Evolutionary conservation across 164 flowering plant species (phyloP), one percentile per base, ranked within the genome.

Genomic region (Warburgia ugandensis): DNA sequence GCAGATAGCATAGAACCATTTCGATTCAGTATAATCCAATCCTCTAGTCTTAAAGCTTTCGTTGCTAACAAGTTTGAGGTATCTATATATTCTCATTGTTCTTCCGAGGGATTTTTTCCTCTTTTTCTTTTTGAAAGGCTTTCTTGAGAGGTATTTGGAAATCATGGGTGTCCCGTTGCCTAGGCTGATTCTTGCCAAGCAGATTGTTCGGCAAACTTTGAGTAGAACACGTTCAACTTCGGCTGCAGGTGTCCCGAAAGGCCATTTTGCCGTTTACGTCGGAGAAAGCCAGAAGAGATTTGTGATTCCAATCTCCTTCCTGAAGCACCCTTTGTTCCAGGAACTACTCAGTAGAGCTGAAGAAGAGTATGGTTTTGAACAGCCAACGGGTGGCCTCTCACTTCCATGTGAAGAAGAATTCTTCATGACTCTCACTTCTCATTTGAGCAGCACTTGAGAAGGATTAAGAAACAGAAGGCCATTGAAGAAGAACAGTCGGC

Each of bases 351-450:
- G 29, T 14, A 13, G 14, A 10, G 46, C 48, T 29, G 47, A 27
- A 29, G 44, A 51, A 19, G 57, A 53, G 36, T 53, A 27, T 20
- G 57, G 57, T 13, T 53, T 53, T 20, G 16, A 28, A 12, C 37
- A 40, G 11, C 35, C 76, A 13, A 76, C 73, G 82, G 91, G 49
- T 28, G 22, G 90, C 4, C 69, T 83, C 39, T 69, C 73, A 4
- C 70, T 82, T 26, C 90, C 90, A 6, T 80, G 86, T 36, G 81
- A 77, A 54, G 89, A 82, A 56, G 72, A 60, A 5, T 74, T 65
- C 48, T 80, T 83, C 32, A 63, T 61, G 6, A 64, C 83, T 26
- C 68, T 83, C 12, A 77, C 80, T 2, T 79, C 87, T 9, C 66
- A 67, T 68, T 55, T 77, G 53, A 43, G 28, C 12, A n/a, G 49